These are phyloP conservation scores for Guillardia theta DNA, from an alignment of 78 protist genomes.

Conservation along the genomic window DNA sequence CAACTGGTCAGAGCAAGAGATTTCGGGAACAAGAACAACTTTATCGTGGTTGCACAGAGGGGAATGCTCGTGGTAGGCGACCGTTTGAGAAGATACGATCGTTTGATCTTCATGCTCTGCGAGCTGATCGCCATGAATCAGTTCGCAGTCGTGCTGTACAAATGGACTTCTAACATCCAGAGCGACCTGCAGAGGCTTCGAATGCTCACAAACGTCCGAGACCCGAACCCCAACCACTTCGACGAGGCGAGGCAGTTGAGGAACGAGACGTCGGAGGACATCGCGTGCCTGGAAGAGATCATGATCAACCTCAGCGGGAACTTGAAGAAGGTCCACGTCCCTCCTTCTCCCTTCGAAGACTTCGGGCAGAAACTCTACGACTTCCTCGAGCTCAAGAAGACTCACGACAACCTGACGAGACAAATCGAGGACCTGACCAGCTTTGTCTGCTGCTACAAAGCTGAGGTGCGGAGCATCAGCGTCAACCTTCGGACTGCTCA, in stretches of 20 bases:
- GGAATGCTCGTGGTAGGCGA: neutral
- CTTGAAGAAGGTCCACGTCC: too few relatives aligned
- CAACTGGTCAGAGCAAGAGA: neutral
- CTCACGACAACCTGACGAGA: neutral
- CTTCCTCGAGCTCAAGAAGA: neutral
- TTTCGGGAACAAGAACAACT: neutral
- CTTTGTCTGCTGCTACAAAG: too few relatives aligned
- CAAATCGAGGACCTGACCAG: too few relatives aligned
- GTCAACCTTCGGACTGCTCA: too few relatives aligned
- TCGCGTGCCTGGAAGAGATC: neutral
- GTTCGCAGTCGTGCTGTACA: neutral
- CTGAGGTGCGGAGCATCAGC: too few relatives aligned
- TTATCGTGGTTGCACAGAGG: neutral
- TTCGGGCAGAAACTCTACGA: neutral
- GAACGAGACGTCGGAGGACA: neutral
- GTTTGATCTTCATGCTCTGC: neutral
- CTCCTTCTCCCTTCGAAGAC: too few relatives aligned
- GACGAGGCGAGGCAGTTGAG: neutral
- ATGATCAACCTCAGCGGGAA: neutral
- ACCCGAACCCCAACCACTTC: neutral
- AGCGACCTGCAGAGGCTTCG: neutral
- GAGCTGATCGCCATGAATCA: neutral
- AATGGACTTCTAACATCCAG: neutral
- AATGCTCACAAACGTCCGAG: neutral
- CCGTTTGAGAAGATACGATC: neutral